These are phyloP conservation scores for Suhomyces wounanorum DNA, from an alignment of 1,139 yeast genomes.

Conservation along the genomic window DNA sequence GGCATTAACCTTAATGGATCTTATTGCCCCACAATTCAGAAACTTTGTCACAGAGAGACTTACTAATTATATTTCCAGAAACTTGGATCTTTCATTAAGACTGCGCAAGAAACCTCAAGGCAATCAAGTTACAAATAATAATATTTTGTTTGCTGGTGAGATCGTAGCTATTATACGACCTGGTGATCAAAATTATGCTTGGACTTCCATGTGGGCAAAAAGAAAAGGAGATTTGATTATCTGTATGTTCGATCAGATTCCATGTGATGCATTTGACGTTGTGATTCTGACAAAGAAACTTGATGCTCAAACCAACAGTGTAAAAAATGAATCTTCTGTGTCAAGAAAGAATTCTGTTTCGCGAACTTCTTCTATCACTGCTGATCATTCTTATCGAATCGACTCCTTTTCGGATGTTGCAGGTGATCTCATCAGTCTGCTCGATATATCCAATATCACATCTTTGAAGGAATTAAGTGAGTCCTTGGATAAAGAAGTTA, in stretches of 20 bases:
- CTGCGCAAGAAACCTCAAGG: slow-evolving; percentile 10
- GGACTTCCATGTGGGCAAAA: slow-evolving; percentile 91
- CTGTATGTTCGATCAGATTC: slow-evolving; percentile 86
- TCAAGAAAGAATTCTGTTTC: neutral
- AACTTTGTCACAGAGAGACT: slow-evolving; percentile 63
- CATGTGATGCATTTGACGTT: slow-evolving; percentile 75
- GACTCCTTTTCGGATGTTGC: slow-evolving; percentile 43
- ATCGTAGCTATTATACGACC: slow-evolving; percentile 57
- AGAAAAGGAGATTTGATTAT: slow-evolving; percentile 68
- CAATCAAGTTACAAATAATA: slow-evolving; percentile 31
- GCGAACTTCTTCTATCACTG: neutral
- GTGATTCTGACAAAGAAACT: slow-evolving; percentile 40
- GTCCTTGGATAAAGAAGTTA: slow-evolving; percentile 21
- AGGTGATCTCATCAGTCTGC: slow-evolving; percentile 37
- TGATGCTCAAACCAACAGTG: slow-evolving; percentile 7
- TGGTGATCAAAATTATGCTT: slow-evolving; percentile 55
- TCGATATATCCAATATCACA: slow-evolving; percentile 23
- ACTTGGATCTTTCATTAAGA: slow-evolving; percentile 18
- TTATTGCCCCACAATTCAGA: slow-evolving; percentile 74
- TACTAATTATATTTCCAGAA: slow-evolving; percentile 29
- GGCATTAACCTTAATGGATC: slow-evolving; percentile 67
- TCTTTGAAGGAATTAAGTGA: slow-evolving; percentile 33
- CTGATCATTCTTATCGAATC: slow-evolving; percentile 25
- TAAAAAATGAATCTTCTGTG: slow-evolving; percentile 3
- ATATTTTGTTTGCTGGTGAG: slow-evolving; percentile 53